Evolutionary conservation across 2,329 filamentous ascomycete species (phyloP).

Genomic region (Cylindrodendrum hubeiense): DNA sequence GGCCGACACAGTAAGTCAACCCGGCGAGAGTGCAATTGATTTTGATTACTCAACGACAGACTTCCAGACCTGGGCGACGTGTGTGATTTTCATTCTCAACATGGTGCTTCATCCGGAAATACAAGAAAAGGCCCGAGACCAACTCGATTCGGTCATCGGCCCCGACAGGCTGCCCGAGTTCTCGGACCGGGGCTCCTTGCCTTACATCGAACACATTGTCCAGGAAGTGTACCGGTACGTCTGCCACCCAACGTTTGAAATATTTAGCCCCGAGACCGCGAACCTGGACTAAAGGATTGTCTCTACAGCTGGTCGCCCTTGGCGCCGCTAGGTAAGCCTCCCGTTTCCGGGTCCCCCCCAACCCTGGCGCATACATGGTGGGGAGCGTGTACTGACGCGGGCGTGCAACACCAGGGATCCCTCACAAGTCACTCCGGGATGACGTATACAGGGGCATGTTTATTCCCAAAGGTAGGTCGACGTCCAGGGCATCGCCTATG

Average conservation of each 20-base stretch:
- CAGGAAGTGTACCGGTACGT: constrained; percentile 56
- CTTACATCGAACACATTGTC: constrained; percentile 59
- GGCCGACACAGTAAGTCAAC: constrained; percentile 53
- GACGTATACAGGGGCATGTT: constrained; percentile 69
- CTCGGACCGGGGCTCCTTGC: constrained; percentile 57
- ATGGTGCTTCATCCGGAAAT: constrained; percentile 57
- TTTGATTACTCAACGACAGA: constrained; percentile 33
- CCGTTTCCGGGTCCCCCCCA: background rate
- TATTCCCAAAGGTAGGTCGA: constrained; percentile 63
- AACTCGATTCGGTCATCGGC: constrained; percentile 59
- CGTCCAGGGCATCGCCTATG: background rate
- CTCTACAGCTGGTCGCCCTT: constrained; percentile 54
- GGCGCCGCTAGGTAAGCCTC: constrained; percentile 56
- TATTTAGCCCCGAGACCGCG: background rate
- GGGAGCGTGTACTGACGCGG: constrained; percentile 22
- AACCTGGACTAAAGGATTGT: constrained; percentile 9
- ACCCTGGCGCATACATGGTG: constrained; percentile 7
- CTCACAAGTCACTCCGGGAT: constrained; percentile 66
- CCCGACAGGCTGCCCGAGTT: constrained; percentile 58
- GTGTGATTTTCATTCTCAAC: constrained; percentile 56
- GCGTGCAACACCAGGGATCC: constrained; percentile 52
- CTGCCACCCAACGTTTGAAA: background rate
- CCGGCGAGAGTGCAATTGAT: constrained; percentile 28
- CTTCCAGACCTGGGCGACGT: constrained; percentile 45
- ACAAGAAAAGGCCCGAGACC: constrained; percentile 60